phyloP scores from a whole-genome alignment of 2,329 filamentous ascomycete genomes.

The Polytolypa hystricis region DNA sequence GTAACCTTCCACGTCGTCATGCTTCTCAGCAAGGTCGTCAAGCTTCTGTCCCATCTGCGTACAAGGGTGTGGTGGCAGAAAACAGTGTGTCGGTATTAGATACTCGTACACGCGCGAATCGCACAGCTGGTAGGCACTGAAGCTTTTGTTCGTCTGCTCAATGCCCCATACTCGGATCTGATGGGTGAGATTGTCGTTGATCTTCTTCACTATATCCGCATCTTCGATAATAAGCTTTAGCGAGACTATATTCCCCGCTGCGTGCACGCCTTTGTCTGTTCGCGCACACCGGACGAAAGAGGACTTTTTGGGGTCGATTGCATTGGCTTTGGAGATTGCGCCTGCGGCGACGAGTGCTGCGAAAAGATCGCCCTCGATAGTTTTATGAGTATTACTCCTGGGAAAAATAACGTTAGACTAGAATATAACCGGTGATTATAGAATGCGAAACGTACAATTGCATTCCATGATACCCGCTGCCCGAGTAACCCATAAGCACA shows the following conservation, averaged over 20 bases:
- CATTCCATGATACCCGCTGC: conserved; percentile 95
- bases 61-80: conserved; percentile 82
- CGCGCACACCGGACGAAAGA: conserved; percentile 86
- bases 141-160: conserved; percentile 75
- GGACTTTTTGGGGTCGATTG: conserved; percentile 92
- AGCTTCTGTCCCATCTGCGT: conserved; percentile 76
- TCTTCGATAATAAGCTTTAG: conserved; percentile 95
- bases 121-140: conserved; percentile 90
- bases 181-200: conserved; percentile 71
- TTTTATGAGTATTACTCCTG: conserved; percentile 58
- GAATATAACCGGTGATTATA: background rate
- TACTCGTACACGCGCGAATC: conserved; percentile 98
- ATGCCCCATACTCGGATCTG: conserved; percentile 97
- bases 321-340: conserved; percentile 93
- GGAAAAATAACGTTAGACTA: conserved; percentile 4
- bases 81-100: conserved; percentile 82
- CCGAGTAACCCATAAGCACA: conserved; percentile 88
- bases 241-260: conserved; percentile 88
- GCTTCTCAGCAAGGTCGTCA: conserved; percentile 64
- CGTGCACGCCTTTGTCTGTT: conserved; percentile 96
- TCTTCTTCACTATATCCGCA: conserved; percentile 72
- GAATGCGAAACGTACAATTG: conserved; percentile 51
- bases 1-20: conserved; percentile 59
- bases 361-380: conserved; percentile 93
- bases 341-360: conserved; percentile 80